Conservation (phyloP, 2,329 filamentous ascomycete genomes). For the Exophiala mesophila region DNA sequence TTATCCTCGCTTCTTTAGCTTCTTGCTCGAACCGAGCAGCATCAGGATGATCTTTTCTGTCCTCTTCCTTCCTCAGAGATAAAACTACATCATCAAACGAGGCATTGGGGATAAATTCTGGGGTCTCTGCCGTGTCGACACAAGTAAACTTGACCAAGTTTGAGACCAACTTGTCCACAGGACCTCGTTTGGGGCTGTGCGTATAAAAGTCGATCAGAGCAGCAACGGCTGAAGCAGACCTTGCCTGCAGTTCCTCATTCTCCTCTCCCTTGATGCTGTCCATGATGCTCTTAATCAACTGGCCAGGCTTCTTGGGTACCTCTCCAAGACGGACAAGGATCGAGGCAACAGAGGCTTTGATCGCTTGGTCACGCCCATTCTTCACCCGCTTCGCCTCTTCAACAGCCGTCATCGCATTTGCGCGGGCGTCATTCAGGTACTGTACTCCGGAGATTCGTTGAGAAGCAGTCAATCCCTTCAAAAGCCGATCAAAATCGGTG, state of each 20-base stretch:
- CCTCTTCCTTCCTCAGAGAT: slow-evolving; percentile 95
- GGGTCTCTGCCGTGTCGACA: slow-evolving; percentile 94
- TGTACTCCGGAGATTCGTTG: slow-evolving; percentile 80
- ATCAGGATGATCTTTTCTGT: slow-evolving; percentile 86
- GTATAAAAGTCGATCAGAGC: slow-evolving; percentile 83
- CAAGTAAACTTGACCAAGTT: slow-evolving; percentile 98
- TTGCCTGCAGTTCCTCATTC: slow-evolving; percentile 78
- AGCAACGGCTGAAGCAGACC: slow-evolving; percentile 80
- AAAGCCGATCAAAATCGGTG: slow-evolving; percentile 80
- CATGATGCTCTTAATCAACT: slow-evolving; percentile 95
- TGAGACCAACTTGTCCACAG: slow-evolving; percentile 91
- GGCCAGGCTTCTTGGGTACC: slow-evolving; percentile 87
- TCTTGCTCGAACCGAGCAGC: slow-evolving; percentile 85
- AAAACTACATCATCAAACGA: slow-evolving; percentile 73
- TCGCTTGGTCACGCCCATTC: slow-evolving; percentile 74
- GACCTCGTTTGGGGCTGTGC: slow-evolving; percentile 69
- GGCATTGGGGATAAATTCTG: slow-evolving; percentile 84
- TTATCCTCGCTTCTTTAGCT: slow-evolving; percentile 82
- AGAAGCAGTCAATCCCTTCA: slow-evolving; percentile 81
- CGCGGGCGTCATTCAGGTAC: slow-evolving; percentile 70
- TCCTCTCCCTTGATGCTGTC: slow-evolving; percentile 96
- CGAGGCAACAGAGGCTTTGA: slow-evolving; percentile 79
- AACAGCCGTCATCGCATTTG: slow-evolving; percentile 66
- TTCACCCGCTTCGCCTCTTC: slow-evolving; percentile 75
- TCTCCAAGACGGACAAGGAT: slow-evolving; percentile 82